phyloP scores from a whole-genome alignment of 2,329 filamentous ascomycete genomes.

The Sclerotinia sclerotiorum region DNA sequence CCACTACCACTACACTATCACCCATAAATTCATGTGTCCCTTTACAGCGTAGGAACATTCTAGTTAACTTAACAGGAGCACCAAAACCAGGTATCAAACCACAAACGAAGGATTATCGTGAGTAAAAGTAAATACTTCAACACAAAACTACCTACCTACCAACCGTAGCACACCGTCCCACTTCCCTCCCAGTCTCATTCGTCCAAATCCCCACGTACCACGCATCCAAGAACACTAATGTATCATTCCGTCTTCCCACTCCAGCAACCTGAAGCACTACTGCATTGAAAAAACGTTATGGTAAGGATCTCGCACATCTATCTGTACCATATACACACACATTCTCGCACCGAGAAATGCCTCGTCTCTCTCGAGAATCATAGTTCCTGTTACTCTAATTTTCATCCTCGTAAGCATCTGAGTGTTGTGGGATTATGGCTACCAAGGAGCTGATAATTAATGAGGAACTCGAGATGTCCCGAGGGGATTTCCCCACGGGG shows the following conservation, averaged over 20 bases:
- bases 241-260: not conserved
- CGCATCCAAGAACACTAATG: not conserved
- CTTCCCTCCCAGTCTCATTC: not conserved
- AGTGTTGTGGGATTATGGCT: not conserved
- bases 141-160: not conserved
- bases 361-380: not conserved
- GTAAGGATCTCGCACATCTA: not conserved
- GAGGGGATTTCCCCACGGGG: constrained; percentile 9
- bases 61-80: accelerated
- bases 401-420: not conserved
- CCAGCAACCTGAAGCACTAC: not conserved
- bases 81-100: not conserved
- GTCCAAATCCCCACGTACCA: not conserved
- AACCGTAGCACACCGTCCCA: not conserved
- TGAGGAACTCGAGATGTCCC: not conserved
- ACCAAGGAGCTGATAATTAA: not conserved
- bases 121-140: no score
- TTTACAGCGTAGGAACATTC: not conserved
- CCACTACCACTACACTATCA: not conserved
- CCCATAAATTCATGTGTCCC: not conserved
- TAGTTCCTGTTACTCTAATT: not conserved
- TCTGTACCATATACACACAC: not conserved
- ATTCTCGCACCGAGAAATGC: not conserved
- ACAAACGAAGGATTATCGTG: not conserved
- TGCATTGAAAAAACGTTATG: not conserved